A percentile compares a stretch with the other conserved stretches of the same genome.
phyloP scores from a whole-genome alignment of 148 eudicot genomes.

The Talinum fruticosum region DNA sequence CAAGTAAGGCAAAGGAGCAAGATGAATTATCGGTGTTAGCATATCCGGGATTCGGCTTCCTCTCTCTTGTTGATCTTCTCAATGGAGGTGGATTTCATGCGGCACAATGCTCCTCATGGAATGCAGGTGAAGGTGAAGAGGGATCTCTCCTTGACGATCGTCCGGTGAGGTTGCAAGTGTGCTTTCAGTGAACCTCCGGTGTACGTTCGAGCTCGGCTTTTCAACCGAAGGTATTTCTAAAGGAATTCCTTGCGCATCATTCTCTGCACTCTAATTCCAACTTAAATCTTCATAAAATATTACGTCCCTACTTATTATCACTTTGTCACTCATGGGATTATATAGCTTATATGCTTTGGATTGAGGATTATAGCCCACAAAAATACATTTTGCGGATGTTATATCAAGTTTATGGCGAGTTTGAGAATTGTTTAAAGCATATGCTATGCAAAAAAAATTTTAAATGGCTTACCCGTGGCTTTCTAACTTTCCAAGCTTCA shows the following conservation, averaged over 20 bases:
- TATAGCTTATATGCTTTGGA: constrained; percentile 29
- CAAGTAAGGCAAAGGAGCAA: neutral
- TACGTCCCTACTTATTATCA: constrained; percentile 19
- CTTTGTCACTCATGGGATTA: constrained; percentile 20
- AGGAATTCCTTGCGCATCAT: neutral
- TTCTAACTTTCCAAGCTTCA: no score
- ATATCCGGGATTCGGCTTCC: neutral
- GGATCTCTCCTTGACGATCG: no score
- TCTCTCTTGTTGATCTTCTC: neutral
- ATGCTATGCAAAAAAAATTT: no score
- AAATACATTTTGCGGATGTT: constrained; percentile 16
- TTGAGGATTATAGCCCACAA: constrained; percentile 14
- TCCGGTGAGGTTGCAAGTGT: no score
- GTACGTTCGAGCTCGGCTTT: neutral
- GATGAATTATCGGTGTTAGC: neutral
- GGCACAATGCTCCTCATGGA: neutral
- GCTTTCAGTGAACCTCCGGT: neutral
- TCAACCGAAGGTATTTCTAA: neutral
- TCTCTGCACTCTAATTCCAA: neutral
- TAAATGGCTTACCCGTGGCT: no score
- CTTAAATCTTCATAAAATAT: constrained; percentile 14
- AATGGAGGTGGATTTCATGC: neutral
- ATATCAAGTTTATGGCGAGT: constrained; percentile 18
- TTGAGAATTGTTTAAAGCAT: constrained; percentile 5
- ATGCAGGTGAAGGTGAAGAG: neutral